These are phyloP conservation scores for Pseudodiploospora longispora DNA, from an alignment of 2,329 filamentous ascomycete genomes.

Conservation along the genomic window DNA sequence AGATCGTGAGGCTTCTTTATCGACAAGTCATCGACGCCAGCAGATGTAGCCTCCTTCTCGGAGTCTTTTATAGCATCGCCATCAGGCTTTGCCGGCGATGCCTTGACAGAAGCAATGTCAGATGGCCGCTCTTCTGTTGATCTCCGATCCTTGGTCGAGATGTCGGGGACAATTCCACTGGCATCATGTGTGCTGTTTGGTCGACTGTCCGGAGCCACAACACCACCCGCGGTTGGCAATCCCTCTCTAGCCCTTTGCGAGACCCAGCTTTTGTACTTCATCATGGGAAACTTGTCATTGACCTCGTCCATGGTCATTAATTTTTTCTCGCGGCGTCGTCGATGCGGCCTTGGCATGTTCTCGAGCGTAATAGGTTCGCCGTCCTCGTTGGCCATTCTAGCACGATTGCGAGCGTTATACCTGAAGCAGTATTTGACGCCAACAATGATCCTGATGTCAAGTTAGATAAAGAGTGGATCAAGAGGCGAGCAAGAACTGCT, in stretches of 20 bases:
- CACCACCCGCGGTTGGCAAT: conserved; percentile 74
- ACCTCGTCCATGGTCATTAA: conserved; percentile 99
- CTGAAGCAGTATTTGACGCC: conserved; percentile 99
- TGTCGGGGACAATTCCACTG: conserved; percentile 44
- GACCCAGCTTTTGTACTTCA: conserved; percentile 95
- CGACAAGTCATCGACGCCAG: conserved; percentile 8
- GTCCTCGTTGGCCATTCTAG: conserved; percentile 67
- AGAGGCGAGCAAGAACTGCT: neutral
- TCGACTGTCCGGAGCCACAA: conserved; percentile 65
- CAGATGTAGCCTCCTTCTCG: neutral
- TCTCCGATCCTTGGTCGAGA: conserved; percentile 36
- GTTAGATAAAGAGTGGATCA: neutral
- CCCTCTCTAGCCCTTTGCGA: conserved; percentile 75
- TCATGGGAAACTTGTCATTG: conserved; percentile 91
- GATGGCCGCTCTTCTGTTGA: conserved; percentile 29
- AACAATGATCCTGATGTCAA: conserved; percentile 78
- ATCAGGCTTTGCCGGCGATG: conserved; percentile 12
- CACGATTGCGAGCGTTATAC: conserved; percentile 90
- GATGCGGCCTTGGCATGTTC: conserved; percentile 74
- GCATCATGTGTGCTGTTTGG: conserved; percentile 65
- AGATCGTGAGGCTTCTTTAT: conserved; percentile 19
- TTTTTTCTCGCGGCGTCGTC: conserved; percentile 91
- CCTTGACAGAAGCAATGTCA: conserved; percentile 11
- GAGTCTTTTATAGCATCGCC: conserved; percentile 2
- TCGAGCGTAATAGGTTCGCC: conserved; percentile 85